These are phyloP conservation scores for Arabis hirsuta DNA, from an alignment of 345 rosid species.

Conservation along the genomic window DNA sequence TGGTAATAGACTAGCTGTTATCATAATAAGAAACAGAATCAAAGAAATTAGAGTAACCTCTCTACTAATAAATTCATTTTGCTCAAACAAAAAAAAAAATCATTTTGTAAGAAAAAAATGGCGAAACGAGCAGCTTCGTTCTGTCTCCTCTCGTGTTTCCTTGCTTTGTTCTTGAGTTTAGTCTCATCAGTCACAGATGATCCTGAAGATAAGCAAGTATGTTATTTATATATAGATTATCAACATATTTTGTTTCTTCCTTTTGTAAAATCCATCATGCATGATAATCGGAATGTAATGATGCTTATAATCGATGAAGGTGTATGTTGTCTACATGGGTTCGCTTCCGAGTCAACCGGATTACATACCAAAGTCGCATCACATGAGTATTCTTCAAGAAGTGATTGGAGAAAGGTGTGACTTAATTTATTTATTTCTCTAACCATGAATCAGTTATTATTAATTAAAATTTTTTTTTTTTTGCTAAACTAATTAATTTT, in stretches of 20 bases:
- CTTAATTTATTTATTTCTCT: not conserved
- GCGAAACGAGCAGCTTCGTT: slow-evolving; percentile 14
- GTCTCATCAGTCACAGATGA: slow-evolving; percentile 20
- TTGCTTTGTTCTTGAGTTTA: slow-evolving; percentile 15
- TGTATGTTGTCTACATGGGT: slow-evolving; percentile 53
- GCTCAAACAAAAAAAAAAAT: not conserved
- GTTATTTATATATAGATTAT: not conserved
- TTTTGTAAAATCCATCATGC: not conserved
- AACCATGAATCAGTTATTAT: not conserved
- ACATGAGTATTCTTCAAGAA: slow-evolving; percentile 44
- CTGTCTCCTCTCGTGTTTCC: slow-evolving; percentile 4
- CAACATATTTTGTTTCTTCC: not conserved
- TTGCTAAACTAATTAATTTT: not conserved
- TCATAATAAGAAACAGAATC: too few relatives aligned
- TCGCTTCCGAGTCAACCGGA: slow-evolving; percentile 37
- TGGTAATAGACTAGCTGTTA: too few relatives aligned
- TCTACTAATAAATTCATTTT: too few relatives aligned
- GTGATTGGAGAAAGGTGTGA: slow-evolving; percentile 36
- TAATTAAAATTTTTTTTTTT: too few relatives aligned
- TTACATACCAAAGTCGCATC: slow-evolving; percentile 40
- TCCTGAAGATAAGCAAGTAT: slow-evolving; percentile 23
- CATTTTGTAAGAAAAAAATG: not conserved
- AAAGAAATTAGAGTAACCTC: too few relatives aligned
- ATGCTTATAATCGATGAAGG: slow-evolving; percentile 36
- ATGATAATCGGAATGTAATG: not conserved